phyloP scores from a whole-genome alignment of 2,329 filamentous ascomycete genomes.

The Dendryphion nanum region DNA sequence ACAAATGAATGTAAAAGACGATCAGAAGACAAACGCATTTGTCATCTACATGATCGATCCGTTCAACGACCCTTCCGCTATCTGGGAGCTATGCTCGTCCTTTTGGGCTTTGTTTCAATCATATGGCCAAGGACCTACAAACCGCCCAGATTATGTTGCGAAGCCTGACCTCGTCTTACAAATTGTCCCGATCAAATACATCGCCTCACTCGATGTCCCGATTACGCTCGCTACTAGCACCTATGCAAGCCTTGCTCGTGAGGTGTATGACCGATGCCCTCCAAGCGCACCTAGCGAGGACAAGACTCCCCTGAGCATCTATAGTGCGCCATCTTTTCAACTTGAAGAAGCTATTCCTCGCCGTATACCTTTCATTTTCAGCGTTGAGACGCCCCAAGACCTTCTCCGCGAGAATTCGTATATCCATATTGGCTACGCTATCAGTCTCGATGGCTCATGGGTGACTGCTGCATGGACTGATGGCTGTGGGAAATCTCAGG shows the following conservation, averaged over 20 bases:
- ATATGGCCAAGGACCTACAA: conserved; percentile 54
- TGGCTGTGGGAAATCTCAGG: conserved; percentile 70
- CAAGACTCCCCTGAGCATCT: conserved; percentile 48
- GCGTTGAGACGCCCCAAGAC: conserved; percentile 65
- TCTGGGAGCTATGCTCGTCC: conserved; percentile 68
- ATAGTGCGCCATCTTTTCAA: conserved; percentile 67
- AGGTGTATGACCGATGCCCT: conserved; percentile 74
- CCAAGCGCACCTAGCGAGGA: conserved; percentile 39
- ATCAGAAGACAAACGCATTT: conserved; percentile 55
- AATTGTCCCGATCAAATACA: conserved; percentile 66
- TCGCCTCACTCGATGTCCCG: conserved; percentile 63
- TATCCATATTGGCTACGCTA: conserved; percentile 76
- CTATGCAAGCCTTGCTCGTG: conserved; percentile 64
- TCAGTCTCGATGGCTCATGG: conserved; percentile 75
- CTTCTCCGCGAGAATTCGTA: conserved; percentile 75
- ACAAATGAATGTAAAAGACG: conserved; percentile 33
- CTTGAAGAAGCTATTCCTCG: conserved; percentile 70
- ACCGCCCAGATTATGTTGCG: conserved; percentile 26
- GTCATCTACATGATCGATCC: conserved; percentile 77
- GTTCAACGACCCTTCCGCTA: conserved; percentile 57
- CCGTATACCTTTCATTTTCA: conserved; percentile 72
- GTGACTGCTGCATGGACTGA: conserved; percentile 80
- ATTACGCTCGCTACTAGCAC: conserved; percentile 62
- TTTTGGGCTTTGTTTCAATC: conserved; percentile 71
- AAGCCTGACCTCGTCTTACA: conserved; percentile 70